phyloP scores from a whole-genome alignment of 441 rosid species.

The Populus hybrid region DNA sequence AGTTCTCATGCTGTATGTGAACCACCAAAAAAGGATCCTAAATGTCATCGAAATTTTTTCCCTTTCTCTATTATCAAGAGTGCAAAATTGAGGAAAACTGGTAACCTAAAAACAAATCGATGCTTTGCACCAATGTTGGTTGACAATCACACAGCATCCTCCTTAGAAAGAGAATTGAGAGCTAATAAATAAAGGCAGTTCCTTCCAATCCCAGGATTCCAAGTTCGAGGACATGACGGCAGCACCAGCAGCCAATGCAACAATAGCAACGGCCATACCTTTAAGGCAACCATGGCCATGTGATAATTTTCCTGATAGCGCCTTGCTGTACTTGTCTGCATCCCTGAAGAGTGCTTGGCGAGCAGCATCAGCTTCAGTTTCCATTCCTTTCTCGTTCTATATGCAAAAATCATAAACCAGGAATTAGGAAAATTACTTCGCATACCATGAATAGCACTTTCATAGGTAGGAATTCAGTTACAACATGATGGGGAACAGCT shows the following conservation, averaged over 20 bases:
- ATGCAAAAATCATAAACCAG: neutral
- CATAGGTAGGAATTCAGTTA: neutral
- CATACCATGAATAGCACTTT: neutral
- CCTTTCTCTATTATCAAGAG: slow-evolving; percentile 7
- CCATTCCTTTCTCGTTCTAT: slow-evolving; percentile 68
- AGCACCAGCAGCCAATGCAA: slow-evolving; percentile 52
- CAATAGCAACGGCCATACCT: slow-evolving; percentile 31
- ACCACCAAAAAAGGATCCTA: slow-evolving; percentile 15
- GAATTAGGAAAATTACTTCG: neutral
- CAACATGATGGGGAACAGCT: neutral
- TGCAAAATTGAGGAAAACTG: slow-evolving; percentile 25
- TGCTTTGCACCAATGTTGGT: slow-evolving; percentile 26
- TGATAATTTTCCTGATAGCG: slow-evolving; percentile 43
- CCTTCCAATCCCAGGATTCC: slow-evolving; percentile 43
- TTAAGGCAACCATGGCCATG: slow-evolving; percentile 51
- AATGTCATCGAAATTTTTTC: slow-evolving; percentile 13
- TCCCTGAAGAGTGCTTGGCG: slow-evolving; percentile 40
- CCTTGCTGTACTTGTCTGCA: slow-evolving; percentile 70
- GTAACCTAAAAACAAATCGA: slow-evolving; percentile 18
- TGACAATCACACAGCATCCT: neutral
- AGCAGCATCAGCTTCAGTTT: slow-evolving; percentile 35
- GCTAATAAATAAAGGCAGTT: slow-evolving; percentile 29
- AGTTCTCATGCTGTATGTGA: slow-evolving; percentile 5
- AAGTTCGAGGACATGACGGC: slow-evolving; percentile 36
- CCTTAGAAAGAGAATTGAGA: slow-evolving; percentile 23